Evolutionary conservation across 2,329 filamentous ascomycete genomes (phyloP).

Genomic region (Diaporthe ampelina): DNA sequence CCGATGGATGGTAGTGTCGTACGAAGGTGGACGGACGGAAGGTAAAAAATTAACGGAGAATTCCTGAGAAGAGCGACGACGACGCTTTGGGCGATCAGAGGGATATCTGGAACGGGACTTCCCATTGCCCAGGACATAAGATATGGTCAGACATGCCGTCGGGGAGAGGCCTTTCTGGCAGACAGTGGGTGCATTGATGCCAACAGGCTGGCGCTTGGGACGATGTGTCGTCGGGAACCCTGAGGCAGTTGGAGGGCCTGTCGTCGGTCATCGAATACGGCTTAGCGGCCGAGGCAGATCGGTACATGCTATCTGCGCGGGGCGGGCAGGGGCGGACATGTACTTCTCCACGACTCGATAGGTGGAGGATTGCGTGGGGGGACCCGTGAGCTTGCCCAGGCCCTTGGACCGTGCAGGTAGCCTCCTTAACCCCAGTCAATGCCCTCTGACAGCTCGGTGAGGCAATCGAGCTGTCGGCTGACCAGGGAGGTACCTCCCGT

Average conservation of each 20-base stretch:
- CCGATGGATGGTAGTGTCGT: not conserved
- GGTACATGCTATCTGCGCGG: not conserved
- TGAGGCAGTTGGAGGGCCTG: conserved; percentile 19
- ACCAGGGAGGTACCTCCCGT: not conserved
- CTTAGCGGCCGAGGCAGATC: conserved; percentile 18
- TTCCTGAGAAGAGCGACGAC: not conserved
- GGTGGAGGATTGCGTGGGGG: not conserved
- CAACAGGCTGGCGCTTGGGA: conserved; percentile 1
- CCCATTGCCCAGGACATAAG: conserved; percentile 5
- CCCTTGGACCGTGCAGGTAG: conserved; percentile 3
- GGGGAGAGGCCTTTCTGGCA: not conserved
- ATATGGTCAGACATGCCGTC: conserved; percentile 7
- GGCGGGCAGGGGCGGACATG: not conserved
- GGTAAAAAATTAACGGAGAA: conserved; percentile 18
- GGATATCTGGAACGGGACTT: not conserved
- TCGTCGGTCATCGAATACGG: conserved; percentile 25
- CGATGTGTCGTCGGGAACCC: conserved; percentile 22
- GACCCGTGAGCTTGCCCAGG: not conserved
- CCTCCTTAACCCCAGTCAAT: not conserved
- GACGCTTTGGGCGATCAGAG: conserved; percentile 15
- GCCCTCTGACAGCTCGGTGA: conserved; percentile 16
- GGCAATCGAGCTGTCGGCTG: conserved; percentile 28
- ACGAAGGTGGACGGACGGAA: not conserved
- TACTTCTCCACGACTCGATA: not conserved
- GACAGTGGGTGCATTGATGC: conserved; percentile 16